Evolutionary conservation across 2,329 filamentous ascomycete genomes (phyloP).

Genomic region (Cladosporium sp.): DNA sequence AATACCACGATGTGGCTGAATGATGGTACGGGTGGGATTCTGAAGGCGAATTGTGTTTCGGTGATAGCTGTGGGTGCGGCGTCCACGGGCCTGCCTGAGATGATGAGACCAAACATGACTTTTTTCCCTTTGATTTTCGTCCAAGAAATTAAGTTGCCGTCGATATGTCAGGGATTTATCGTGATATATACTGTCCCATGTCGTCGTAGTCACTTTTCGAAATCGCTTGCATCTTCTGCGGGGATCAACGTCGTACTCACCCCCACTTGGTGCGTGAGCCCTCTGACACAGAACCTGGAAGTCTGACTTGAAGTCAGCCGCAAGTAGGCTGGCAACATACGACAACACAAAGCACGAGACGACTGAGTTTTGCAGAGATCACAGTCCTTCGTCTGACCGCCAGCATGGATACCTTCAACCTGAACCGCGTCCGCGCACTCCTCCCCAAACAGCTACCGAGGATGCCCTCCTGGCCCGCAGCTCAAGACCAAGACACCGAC

Average conservation of each 20-base stretch:
- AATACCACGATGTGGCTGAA: conserved; percentile 82
- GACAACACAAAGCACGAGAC: neutral
- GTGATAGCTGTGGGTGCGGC: conserved; percentile 53
- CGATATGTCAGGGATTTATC: neutral
- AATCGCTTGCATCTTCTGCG: neutral
- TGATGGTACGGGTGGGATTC: conserved; percentile 56
- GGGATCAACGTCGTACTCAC: neutral
- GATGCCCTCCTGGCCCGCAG: conserved; percentile 25
- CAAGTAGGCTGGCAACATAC: too few relatives aligned
- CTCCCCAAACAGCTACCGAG: conserved; percentile 29
- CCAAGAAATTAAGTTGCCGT: too few relatives aligned
- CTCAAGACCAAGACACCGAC: conserved; percentile 3
- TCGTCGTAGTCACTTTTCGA: neutral
- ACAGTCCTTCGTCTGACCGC: too few relatives aligned
- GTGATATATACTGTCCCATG: neutral
- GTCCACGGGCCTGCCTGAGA: conserved; percentile 58
- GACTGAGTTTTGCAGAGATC: neutral
- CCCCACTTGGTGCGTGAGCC: neutral
- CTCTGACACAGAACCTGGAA: neutral
- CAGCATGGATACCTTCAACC: conserved; percentile 28
- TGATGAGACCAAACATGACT: conserved; percentile 57
- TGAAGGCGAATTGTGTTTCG: conserved; percentile 60
- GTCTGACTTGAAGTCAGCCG: neutral
- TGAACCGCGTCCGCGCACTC: conserved; percentile 27
- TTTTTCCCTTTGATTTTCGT: too few relatives aligned